Conservation (phyloP, 805 yeast species). For the Saturnispora hagleri region DNA sequence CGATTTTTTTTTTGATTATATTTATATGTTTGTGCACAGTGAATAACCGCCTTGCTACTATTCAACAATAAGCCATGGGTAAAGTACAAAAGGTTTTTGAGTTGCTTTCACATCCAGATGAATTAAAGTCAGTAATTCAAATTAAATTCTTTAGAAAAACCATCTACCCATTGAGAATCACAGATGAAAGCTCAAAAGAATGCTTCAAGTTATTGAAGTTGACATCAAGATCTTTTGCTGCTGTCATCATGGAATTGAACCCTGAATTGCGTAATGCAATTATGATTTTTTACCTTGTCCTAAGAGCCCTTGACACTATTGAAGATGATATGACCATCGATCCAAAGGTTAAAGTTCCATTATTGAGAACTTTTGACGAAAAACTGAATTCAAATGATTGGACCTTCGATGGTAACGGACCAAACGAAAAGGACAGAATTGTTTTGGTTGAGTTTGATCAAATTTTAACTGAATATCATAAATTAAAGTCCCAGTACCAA, state of each 20-base stretch:
- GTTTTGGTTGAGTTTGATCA: slow-evolving; percentile 74
- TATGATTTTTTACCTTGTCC: slow-evolving; percentile 73
- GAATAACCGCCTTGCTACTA: not conserved
- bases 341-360: slow-evolving; percentile 60
- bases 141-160: slow-evolving; percentile 43
- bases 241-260: slow-evolving; percentile 83
- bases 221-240: slow-evolving; percentile 90
- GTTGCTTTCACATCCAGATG: slow-evolving; percentile 60
- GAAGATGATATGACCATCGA: slow-evolving; percentile 93
- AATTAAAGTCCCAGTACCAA: slow-evolving; percentile 66
- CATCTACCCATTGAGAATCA: slow-evolving; percentile 38
- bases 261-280: slow-evolving; percentile 80
- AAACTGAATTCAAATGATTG: slow-evolving; percentile 61
- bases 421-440: slow-evolving; percentile 69
- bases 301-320: slow-evolving; percentile 89
- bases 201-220: slow-evolving; percentile 59
- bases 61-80: not conserved
- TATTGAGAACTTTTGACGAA: slow-evolving; percentile 58
- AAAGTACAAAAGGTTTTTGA: slow-evolving; percentile 31
- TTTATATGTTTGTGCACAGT: not conserved
- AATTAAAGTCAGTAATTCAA: slow-evolving; percentile 59
- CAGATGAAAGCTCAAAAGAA: slow-evolving; percentile 37
- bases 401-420: slow-evolving; percentile 70
- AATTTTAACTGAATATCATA: slow-evolving; percentile 62
- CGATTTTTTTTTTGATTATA: not conserved